Evolutionary conservation across 441 rosid genomes (phyloP).

Genomic region (Arabidopsis lyrata): DNA sequence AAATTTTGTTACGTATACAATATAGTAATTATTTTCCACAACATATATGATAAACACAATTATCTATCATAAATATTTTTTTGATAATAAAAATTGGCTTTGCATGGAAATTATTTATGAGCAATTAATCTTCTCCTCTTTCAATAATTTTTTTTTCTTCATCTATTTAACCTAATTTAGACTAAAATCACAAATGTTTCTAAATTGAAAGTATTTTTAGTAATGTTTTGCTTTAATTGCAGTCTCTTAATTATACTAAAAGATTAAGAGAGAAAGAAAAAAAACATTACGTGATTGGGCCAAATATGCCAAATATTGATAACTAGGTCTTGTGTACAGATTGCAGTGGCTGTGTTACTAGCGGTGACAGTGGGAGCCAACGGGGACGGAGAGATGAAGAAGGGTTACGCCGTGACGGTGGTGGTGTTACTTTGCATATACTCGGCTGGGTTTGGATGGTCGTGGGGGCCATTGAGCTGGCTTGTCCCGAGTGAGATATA

Average conservation of each 20-base stretch:
- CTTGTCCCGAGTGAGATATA: slow-evolving; percentile 87
- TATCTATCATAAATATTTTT: too few relatives aligned
- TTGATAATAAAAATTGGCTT: neutral
- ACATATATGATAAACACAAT: neutral
- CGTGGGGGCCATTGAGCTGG: slow-evolving; percentile 90
- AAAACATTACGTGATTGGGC: neutral
- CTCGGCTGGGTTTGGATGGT: slow-evolving; percentile 90
- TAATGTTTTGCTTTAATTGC: neutral
- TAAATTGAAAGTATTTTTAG: neutral
- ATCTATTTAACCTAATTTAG: too few relatives aligned
- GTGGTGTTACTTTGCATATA: slow-evolving; percentile 70
- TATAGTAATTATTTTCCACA: neutral
- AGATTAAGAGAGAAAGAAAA: too few relatives aligned
- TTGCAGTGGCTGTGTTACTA: slow-evolving; percentile 59
- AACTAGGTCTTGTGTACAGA: slow-evolving; percentile 44
- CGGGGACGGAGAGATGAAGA: slow-evolving; percentile 54
- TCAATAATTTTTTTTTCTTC: too few relatives aligned
- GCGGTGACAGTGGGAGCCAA: slow-evolving; percentile 58
- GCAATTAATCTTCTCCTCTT: neutral
- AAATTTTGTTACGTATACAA: neutral
- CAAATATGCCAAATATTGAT: neutral
- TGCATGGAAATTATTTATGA: neutral
- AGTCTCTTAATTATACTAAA: neutral
- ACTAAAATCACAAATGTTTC: neutral
- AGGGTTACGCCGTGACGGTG: slow-evolving; percentile 55